Conservation (phyloP, 2,329 filamentous ascomycete genomes). For the Cladosporium sp. region DNA sequence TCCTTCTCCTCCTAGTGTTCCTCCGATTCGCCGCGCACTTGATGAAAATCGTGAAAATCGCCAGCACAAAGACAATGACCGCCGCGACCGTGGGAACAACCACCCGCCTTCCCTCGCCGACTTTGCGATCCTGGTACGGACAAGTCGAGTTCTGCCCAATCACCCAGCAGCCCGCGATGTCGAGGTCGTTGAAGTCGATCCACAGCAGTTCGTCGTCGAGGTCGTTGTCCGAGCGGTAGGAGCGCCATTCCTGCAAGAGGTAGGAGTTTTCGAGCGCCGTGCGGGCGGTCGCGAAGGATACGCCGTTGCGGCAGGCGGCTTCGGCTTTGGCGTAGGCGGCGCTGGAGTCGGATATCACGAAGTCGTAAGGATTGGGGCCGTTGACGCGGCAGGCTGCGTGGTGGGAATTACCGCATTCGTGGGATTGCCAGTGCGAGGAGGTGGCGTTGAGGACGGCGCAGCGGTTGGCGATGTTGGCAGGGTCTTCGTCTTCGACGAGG, state of each 20-base stretch:
- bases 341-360: conserved; percentile 46
- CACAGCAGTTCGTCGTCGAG: conserved; percentile 42
- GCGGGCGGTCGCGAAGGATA: conserved; percentile 54
- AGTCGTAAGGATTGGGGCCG: conserved; percentile 50
- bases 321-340: conserved; percentile 38
- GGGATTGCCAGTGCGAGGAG: conserved; percentile 55
- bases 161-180: conserved; percentile 58
- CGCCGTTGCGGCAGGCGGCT: conserved; percentile 45
- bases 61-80: conserved; percentile 59
- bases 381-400: conserved; percentile 55
- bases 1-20: conserved; percentile 46
- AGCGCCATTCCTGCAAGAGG: conserved; percentile 38
- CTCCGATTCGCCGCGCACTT: conserved; percentile 61
- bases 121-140: conserved; percentile 45
- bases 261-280: conserved; percentile 62
- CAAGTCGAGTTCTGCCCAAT: conserved; percentile 53
- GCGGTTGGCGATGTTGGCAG: conserved; percentile 34
- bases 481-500: conserved; percentile 31
- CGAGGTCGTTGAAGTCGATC: conserved; percentile 59
- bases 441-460: conserved; percentile 54
- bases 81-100: conserved; percentile 60
- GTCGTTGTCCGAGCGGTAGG: conserved; percentile 11
- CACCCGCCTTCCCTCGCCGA: conserved; percentile 45
- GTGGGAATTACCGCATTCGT: conserved; percentile 50
- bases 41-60: conserved; percentile 57